Percentiles rank a stretch among this genome's conserved stretches.
Conservation (phyloP, 2,329 filamentous ascomycete genomes). For the Phialophora verrucosa region DNA sequence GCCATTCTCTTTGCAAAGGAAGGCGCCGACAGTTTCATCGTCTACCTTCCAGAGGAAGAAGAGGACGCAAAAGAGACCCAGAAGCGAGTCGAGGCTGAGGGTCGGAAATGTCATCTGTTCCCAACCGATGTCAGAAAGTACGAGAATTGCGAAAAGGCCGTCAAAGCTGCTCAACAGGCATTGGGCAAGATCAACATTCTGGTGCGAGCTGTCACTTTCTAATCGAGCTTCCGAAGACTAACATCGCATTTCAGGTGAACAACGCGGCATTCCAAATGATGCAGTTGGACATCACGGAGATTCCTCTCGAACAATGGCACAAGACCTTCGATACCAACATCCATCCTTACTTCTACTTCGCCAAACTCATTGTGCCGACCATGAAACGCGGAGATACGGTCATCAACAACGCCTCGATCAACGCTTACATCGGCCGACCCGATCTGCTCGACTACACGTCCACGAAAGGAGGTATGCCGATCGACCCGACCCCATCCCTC, state of each 20-base stretch:
- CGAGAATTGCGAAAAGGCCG: conserved; percentile 71
- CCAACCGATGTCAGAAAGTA: conserved; percentile 68
- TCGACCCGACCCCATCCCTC: neutral
- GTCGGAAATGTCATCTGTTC: conserved; percentile 68
- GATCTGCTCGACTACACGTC: conserved; percentile 83
- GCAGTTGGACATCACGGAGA: conserved; percentile 71
- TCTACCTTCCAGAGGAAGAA: conserved; percentile 76
- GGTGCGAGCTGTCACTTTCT: conserved; percentile 20
- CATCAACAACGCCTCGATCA: conserved; percentile 86
- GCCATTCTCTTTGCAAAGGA: conserved; percentile 82
- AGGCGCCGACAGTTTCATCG: conserved; percentile 74
- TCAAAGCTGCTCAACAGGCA: conserved; percentile 68
- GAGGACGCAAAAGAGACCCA: conserved; percentile 77
- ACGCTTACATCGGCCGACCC: conserved; percentile 79
- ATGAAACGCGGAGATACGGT: conserved; percentile 76
- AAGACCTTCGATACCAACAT: conserved; percentile 84
- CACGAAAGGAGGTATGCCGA: conserved; percentile 52
- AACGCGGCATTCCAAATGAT: conserved; percentile 79
- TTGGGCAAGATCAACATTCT: conserved; percentile 74
- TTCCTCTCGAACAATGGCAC: conserved; percentile 78
- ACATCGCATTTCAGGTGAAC: conserved; percentile 48
- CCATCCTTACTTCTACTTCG: conserved; percentile 78
- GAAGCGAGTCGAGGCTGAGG: conserved; percentile 69
- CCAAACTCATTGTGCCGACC: conserved; percentile 76
- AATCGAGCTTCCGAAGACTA: neutral